A percentile compares a stretch with the other conserved stretches of the same genome.
phyloP scores from a whole-genome alignment of 192 early-diverging fungal genomes.

The Coemansia sp. region DNA sequence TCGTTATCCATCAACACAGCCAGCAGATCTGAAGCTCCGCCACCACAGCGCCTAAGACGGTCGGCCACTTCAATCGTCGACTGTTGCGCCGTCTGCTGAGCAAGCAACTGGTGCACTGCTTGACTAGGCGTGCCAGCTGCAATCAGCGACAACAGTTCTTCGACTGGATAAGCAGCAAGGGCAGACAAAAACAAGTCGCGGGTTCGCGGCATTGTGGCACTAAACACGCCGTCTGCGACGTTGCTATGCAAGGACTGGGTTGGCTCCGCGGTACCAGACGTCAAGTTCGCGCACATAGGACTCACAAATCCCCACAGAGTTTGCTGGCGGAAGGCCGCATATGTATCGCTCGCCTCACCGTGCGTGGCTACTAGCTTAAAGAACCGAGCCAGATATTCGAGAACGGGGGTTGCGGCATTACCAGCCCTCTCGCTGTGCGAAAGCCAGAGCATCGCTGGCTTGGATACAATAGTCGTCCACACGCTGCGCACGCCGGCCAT shows the following conservation, averaged over 20 bases:
- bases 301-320: constrained; percentile 11
- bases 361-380: constrained; percentile 20
- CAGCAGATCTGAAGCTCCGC: constrained; percentile 16
- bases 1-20: constrained; percentile 38
- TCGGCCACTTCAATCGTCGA: neutral
- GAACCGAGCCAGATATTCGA: constrained; percentile 23
- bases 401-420: constrained; percentile 1
- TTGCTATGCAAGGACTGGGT: neutral
- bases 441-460: constrained; percentile 21
- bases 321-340: constrained; percentile 28
- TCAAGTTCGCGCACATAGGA: constrained; percentile 4
- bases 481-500: constrained; percentile 31
- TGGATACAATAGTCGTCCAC: constrained; percentile 25
- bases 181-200: constrained; percentile 25
- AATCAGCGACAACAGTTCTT: constrained; percentile 21
- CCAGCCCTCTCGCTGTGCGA: neutral
- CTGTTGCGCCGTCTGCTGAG: neutral
- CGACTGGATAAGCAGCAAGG: constrained; percentile 25
- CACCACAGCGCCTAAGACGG: neutral
- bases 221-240: constrained; percentile 14
- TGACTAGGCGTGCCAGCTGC: constrained; percentile 11
- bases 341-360: constrained; percentile 25
- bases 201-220: neutral
- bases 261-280: neutral
- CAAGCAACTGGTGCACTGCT: constrained; percentile 13